Evolutionary conservation across 768 basidiomycete genomes (phyloP).

Genomic region (Auriculariales sp.): DNA sequence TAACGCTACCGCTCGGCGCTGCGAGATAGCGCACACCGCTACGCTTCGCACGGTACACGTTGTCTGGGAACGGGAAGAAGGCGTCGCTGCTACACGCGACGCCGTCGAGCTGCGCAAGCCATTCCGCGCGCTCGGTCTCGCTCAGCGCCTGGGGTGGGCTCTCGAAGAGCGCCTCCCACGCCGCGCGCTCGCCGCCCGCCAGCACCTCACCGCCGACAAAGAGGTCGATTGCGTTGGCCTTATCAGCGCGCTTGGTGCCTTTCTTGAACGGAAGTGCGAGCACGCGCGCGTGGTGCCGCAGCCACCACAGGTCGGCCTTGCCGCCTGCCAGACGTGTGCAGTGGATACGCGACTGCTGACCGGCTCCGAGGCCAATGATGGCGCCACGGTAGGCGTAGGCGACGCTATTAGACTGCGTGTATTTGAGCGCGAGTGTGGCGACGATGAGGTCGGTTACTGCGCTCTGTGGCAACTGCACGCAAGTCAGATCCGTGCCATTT

Average conservation of each 20-base stretch:
- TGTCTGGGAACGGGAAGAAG: conserved; percentile 99
- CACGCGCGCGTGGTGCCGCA: conserved; percentile 90
- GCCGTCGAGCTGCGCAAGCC: conserved; percentile 59
- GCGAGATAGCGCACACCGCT: conserved; percentile 89
- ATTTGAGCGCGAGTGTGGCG: conserved; percentile 92
- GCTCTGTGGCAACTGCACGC: conserved; percentile 48
- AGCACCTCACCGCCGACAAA: conserved; percentile 84
- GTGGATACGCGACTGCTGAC: conserved; percentile 97
- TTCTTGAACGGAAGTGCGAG: conserved; percentile 91
- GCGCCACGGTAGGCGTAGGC: conserved; percentile 87
- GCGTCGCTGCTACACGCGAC: conserved; percentile 94
- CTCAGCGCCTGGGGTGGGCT: conserved; percentile 48
- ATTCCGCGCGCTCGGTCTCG: conserved; percentile 56
- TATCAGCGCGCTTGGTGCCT: conserved; percentile 93
- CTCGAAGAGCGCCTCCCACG: conserved; percentile 87
- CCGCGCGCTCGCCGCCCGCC: conserved; percentile 75
- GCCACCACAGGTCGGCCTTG: conserved; percentile 99
- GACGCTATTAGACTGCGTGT: conserved; percentile 98
- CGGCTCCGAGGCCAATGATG: conserved; percentile 90
- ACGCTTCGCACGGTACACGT: conserved; percentile 83
- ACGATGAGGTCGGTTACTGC: conserved; percentile 89
- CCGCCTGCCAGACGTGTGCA: conserved; percentile 95
- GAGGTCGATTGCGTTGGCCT: conserved; percentile 95
- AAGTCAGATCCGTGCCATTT: neutral
- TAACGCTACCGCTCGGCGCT: conserved; percentile 86